A percentile compares a stretch with the other conserved stretches of the same genome.
These are phyloP conservation scores for Spathaspora gorwiae DNA, from an alignment of 805 yeast species.

Conservation along the genomic window DNA sequence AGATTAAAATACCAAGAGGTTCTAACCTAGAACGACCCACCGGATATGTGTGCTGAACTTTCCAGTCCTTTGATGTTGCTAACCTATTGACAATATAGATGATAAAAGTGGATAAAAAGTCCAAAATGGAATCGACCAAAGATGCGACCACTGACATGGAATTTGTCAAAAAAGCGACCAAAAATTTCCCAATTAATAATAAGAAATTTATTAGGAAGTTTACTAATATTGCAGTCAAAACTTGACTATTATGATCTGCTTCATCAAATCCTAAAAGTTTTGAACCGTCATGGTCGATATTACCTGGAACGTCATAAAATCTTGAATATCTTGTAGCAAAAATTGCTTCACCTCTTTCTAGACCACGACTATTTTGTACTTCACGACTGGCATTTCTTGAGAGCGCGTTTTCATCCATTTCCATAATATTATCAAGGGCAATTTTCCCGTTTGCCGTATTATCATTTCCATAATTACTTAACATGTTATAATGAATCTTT, in stretches of 20 bases:
- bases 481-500: conserved; percentile 55
- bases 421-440: conserved; percentile 1
- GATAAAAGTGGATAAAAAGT: conserved; percentile 69
- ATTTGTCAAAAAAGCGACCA: conserved; percentile 57
- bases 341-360: conserved; percentile 8
- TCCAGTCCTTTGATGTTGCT: conserved; percentile 45
- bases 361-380: neutral
- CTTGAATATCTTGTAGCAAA: conserved; percentile 21
- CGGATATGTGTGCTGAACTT: conserved; percentile 49
- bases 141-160: conserved; percentile 79
- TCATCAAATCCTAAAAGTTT: conserved; percentile 46
- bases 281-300: conserved; percentile 56
- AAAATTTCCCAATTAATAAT: conserved; percentile 54
- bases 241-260: conserved; percentile 40
- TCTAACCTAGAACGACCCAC: conserved; percentile 70
- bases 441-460: conserved; percentile 39
- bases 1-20: conserved; percentile 73
- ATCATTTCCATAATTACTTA: conserved; percentile 52
- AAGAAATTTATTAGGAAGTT: conserved; percentile 59
- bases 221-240: conserved; percentile 56
- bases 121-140: conserved; percentile 69
- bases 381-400: neutral
- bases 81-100: conserved; percentile 57
- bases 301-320: conserved; percentile 52
- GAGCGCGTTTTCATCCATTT: conserved; percentile 3